These are phyloP conservation scores for Sugiyamaella chiloensis DNA, from an alignment of 805 yeast genomes.

Conservation along the genomic window DNA sequence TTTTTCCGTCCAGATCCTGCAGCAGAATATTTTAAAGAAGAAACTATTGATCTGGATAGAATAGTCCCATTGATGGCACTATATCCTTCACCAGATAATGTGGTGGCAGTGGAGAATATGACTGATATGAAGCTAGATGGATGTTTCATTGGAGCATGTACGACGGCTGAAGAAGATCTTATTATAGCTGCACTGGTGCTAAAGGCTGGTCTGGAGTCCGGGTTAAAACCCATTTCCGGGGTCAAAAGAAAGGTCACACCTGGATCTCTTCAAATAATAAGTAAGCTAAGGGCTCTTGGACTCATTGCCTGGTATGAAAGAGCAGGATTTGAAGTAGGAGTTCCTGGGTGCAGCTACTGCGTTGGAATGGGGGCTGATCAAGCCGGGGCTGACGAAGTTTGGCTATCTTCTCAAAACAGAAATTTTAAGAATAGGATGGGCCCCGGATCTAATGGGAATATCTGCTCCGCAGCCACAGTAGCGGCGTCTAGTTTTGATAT, in stretches of 20 bases:
- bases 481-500: slow-evolving; percentile 17
- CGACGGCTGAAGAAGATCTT: slow-evolving; percentile 17
- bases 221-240: slow-evolving; percentile 8
- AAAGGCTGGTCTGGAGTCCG: slow-evolving; percentile 10
- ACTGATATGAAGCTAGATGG: slow-evolving; percentile 14
- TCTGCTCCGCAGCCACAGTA: slow-evolving; percentile 16
- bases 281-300: slow-evolving; percentile 11
- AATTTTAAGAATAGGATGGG: slow-evolving; percentile 18
- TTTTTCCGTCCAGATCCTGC: slow-evolving; percentile 15
- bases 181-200: slow-evolving; percentile 14
- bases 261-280: slow-evolving; percentile 15
- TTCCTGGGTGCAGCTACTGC: slow-evolving; percentile 17
- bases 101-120: slow-evolving; percentile 6
- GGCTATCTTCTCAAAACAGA: slow-evolving; percentile 18
- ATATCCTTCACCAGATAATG: slow-evolving; percentile 16
- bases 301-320: slow-evolving; percentile 14
- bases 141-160: slow-evolving; percentile 17
- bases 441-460: slow-evolving; percentile 16
- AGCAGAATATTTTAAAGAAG: slow-evolving; percentile 12
- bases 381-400: slow-evolving; percentile 17
- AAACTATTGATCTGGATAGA: slow-evolving; percentile 8
- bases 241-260: slow-evolving; percentile 14
- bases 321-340: slow-evolving; percentile 18
- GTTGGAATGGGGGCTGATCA: slow-evolving; percentile 20
- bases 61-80: slow-evolving; percentile 10